Evolutionary conservation across 495 filamentous ascomycete species (phyloP), one percentile per base, ranked within the genome.

Genomic region (Xylaria grammica): DNA sequence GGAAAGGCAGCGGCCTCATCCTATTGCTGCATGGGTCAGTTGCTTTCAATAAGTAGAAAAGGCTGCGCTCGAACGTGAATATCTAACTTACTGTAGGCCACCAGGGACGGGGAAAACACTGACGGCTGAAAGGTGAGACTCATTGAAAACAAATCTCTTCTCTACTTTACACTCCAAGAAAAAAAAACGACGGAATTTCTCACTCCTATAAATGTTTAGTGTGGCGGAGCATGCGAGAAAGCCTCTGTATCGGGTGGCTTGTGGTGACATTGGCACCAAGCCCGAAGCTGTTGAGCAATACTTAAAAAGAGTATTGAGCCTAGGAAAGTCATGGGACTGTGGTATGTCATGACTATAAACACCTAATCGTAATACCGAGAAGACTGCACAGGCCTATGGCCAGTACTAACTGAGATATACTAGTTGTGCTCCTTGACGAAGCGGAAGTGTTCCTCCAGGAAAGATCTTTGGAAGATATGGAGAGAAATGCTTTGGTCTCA

Each of bases 101-200:
- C 81, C 83, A 0, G 82, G 82, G 0, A 76, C 77, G 4, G 83
- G 84, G 0, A 86, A 87, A 62, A 86, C 85, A 4, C 63, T 81
- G 0, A 86, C 84, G 0, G 83, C 82, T 5, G 76, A 77, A 50
- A 65, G 45, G 45, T 48, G 17, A 4, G 22, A 19, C 45, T 5
- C 17, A 19, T 24, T 48, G 17, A 48, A 19, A n/a, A 15, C 17
- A 15, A 24, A 4, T 48, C 7, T 4, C 45, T 48, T n/a, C 17
- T 48, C 17, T 19, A 4, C 17, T 48, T 36, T 36, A 5, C 11
- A 5, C 11, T 36, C 5, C 32, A 4, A 5, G 32, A 36, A 11
- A 11, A 4, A 36, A 36, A 36, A 36, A n/a, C n/a, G n/a, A n/a
- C n/a, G n/a, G n/a, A n/a, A n/a, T n/a, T n/a, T 36, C 32, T 36